Evolutionary conservation across 768 basidiomycete species (phyloP).

Genomic region (Sarcomyxa edulis): DNA sequence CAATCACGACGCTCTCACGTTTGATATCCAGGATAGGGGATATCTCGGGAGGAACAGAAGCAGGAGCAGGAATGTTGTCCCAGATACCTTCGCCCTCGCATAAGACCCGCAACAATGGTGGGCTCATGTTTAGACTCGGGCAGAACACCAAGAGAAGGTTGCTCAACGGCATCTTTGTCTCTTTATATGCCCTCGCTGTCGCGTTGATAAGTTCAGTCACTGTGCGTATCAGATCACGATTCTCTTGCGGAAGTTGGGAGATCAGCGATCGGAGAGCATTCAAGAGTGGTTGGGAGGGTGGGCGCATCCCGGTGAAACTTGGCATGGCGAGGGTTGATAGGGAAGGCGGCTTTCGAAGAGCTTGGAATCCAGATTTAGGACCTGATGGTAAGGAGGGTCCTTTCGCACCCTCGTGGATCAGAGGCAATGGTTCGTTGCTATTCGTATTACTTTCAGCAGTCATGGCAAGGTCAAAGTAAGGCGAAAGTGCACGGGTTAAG

Average conservation of each 20-base stretch:
- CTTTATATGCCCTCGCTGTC: conserved; percentile 59
- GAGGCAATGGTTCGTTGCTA: conserved; percentile 2
- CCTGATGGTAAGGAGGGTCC: conserved; percentile 26
- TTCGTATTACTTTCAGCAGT: conserved; percentile 41
- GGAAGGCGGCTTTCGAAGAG: conserved; percentile 72
- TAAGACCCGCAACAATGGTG: conserved; percentile 62
- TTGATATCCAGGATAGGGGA: conserved; percentile 26
- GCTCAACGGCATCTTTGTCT: conserved; percentile 90
- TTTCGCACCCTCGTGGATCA: conserved; percentile 11
- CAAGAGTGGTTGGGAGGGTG: conserved; percentile 55
- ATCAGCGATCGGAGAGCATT: conserved; percentile 60
- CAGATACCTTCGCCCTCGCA: conserved; percentile 72
- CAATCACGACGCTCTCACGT: conserved; percentile 17
- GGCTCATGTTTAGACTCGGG: conserved; percentile 79
- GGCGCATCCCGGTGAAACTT: conserved; percentile 51
- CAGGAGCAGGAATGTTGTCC: conserved; percentile 38
- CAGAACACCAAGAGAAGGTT: conserved; percentile 87
- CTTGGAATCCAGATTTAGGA: conserved; percentile 29
- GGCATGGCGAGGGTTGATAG: conserved; percentile 76
- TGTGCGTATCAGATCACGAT: conserved; percentile 79
- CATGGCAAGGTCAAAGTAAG: conserved; percentile 77
- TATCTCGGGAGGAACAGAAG: conserved; percentile 15
- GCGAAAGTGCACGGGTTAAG: conserved; percentile 64
- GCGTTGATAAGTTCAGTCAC: conserved; percentile 75
- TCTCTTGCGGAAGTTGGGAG: conserved; percentile 67